Conservation (phyloP, 2,329 filamentous ascomycete genomes). For the Neopestalotiopsis sp. region DNA sequence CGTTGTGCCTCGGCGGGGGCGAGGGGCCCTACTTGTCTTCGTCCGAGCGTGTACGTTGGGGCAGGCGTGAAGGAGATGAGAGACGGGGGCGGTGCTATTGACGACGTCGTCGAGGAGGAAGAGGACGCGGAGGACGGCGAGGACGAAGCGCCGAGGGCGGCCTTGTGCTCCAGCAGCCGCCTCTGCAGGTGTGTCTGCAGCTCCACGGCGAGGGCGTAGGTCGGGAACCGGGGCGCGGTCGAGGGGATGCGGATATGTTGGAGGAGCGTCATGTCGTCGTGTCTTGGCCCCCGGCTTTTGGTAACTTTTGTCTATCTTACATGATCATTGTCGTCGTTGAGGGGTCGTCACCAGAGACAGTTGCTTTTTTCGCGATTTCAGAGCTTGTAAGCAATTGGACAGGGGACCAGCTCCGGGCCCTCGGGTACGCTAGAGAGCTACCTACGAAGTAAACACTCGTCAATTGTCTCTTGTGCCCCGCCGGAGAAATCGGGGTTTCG, state of each 20-base stretch:
- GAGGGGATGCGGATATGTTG: conserved; percentile 44
- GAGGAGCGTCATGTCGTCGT: conserved; percentile 13
- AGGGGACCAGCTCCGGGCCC: neutral
- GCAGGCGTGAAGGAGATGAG: conserved; percentile 83
- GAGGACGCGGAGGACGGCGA: conserved; percentile 4
- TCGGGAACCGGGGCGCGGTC: conserved; percentile 31
- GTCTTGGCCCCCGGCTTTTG: neutral
- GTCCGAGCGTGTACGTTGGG: conserved; percentile 89
- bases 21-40: conserved; percentile 68
- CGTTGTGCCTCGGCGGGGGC: conserved; percentile 48
- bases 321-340: neutral
- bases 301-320: neutral
- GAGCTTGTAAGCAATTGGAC: neutral
- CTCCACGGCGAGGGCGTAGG: conserved; percentile 42
- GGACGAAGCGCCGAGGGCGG: conserved; percentile 20
- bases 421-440: neutral
- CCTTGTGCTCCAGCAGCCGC: conserved; percentile 65
- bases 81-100: conserved; percentile 62
- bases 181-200: conserved; percentile 45
- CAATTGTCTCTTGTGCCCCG: neutral
- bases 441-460: no score
- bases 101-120: conserved; percentile 25
- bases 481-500: conserved; percentile 13
- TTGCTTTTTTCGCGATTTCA: neutral
- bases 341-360: neutral